Base-by-base conservation (phyloP, 2,329 filamentous ascomycete genomes). In the Monilinia laxa region DNA sequence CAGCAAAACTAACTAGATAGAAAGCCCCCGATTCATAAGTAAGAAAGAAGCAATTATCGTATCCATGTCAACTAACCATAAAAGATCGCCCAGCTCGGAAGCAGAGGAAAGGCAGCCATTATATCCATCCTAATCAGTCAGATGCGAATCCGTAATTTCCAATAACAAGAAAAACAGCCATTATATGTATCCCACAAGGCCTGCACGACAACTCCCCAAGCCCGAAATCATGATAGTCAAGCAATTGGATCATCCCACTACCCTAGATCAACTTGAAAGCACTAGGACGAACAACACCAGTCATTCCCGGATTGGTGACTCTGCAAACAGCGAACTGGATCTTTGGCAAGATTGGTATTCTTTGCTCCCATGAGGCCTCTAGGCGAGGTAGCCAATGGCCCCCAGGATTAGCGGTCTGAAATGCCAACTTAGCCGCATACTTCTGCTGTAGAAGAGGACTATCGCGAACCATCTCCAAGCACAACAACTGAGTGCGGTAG, bases 241-340 rank as follows among this genome's bases (percentile, higher is more conserved):
- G 14, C 40, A 42, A 42, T 42, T 10, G 12, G 16, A 42, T 42
- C 14, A 10, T 16, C 52, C 25, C 31, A 38, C 3, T n/a, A 9
- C 20, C n/a, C 49, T 51, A 52, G 1, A 1, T 23, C 42, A 59
- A 35, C 20, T 59, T 49, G n/a, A 35, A 49, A 12, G 40, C 42
- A 6, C 25, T 18, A 5, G 42, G 57, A 7, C 42, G 45, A 20
- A 49, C 42, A 12, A 59, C 18, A 6, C 56, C 57, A 45, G 28
- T 4, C 25, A 59, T 35, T 1, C 57, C 57, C 2, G 12, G 5
- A 20, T 49, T 14, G 18, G 28, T 20, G 12, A 16, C 20, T 4
- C 25, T 14, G 42, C 57, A 59, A 18, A 59, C 2, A 7, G 57
- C 57, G 45, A 59, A 59, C 4, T 35, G 42, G 9, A 59, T 59